These are phyloP conservation scores for Entonaema liquescens DNA, from an alignment of 495 filamentous ascomycete species.

Conservation along the genomic window DNA sequence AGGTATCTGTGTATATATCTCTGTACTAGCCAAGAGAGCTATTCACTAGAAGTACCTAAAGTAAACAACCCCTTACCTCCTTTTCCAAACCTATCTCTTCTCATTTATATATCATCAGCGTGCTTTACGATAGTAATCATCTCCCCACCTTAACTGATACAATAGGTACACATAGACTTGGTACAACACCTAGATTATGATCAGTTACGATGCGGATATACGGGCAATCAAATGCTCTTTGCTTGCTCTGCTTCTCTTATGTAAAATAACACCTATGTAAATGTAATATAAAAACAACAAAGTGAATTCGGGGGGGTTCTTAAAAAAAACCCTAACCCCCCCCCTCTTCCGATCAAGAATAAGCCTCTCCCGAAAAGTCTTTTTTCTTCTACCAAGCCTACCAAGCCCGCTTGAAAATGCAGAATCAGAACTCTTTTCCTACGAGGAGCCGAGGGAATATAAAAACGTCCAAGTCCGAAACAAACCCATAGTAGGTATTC, in stretches of 20 bases:
- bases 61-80: background rate
- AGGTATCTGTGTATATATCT: background rate
- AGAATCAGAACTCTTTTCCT: slow-evolving; percentile 18
- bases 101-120: background rate
- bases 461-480: background rate
- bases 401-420: slow-evolving; percentile 28
- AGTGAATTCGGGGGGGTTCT: background rate
- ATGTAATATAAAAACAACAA: slow-evolving; percentile 2
- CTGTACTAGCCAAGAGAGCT: background rate
- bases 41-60: background rate
- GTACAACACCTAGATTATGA: no score
- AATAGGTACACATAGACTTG: no score
- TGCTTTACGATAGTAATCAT: background rate
- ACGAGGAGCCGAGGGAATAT: background rate
- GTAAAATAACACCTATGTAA: background rate
- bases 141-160: background rate
- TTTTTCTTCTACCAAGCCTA: slow-evolving; percentile 15
- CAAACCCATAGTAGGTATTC: background rate
- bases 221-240: no score
- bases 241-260: background rate
- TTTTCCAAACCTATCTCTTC: background rate
- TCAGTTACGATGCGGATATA: slow-evolving; percentile 2
- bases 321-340: background rate
- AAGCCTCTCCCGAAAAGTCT: slow-evolving; percentile 17
- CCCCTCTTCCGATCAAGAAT: slow-evolving; percentile 17